Percentiles rank a stretch among this genome's conserved stretches.
Evolutionary conservation across 352 stramenopile genomes (phyloP).

Genomic region (Phytophthora megakarya): DNA sequence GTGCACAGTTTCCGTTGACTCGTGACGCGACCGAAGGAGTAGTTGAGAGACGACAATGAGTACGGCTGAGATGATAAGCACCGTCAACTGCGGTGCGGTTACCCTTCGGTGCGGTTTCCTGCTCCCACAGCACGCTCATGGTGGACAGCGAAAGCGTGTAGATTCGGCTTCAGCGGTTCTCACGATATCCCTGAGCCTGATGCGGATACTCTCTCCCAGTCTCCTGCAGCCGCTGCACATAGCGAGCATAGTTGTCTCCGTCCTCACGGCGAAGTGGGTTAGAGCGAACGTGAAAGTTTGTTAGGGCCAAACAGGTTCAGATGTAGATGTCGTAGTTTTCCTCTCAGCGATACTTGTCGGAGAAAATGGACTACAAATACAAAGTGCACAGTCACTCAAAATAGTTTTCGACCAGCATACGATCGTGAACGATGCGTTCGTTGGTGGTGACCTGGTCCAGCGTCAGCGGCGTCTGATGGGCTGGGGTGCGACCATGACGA

Average conservation of each 20-base stretch:
- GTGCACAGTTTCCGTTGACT: no score
- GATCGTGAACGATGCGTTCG: conserved; percentile 22
- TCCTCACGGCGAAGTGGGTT: conserved; percentile 21
- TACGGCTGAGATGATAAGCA: no score
- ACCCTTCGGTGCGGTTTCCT: no score
- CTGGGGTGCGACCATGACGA: no score
- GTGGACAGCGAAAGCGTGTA: conserved; percentile 4
- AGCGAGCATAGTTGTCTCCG: conserved; percentile 17
- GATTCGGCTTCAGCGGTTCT: conserved; percentile 1
- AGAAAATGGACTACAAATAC: conserved; percentile 18
- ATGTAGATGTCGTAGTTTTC: conserved; percentile 31
- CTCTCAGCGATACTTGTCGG: conserved; percentile 24
- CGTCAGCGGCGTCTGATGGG: conserved; percentile 6
- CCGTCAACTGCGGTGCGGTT: no score
- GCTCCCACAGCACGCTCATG: no score
- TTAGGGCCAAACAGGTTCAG: conserved; percentile 16
- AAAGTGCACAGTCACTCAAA: conserved; percentile 22
- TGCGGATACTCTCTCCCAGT: conserved; percentile 3
- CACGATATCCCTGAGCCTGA: neutral
- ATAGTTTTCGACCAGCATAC: conserved; percentile 32
- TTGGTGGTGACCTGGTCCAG: conserved; percentile 18
- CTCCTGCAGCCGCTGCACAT: conserved; percentile 2
- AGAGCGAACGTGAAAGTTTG: conserved; percentile 28
- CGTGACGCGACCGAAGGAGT: no score
- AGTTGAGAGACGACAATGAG: no score